Evolutionary conservation across 805 yeast genomes (phyloP).

Genomic region (Nakazawaea pomicola): DNA sequence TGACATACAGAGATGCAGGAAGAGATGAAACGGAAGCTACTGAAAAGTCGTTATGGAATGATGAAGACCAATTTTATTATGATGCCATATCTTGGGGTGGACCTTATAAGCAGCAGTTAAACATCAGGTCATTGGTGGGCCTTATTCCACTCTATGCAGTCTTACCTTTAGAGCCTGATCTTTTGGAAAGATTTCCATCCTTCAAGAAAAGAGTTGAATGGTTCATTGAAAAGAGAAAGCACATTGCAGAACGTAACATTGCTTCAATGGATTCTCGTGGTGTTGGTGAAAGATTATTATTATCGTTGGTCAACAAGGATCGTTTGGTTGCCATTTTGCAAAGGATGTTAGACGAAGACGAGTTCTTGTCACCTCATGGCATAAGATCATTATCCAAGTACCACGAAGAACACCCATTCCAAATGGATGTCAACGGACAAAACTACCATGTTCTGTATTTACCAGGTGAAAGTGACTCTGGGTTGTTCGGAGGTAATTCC

Average conservation of each 20-base stretch:
- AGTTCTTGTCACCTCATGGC: conserved; percentile 80
- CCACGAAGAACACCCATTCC: conserved; percentile 80
- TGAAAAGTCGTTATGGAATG: conserved; percentile 80
- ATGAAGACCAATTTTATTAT: conserved; percentile 80
- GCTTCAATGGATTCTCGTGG: conserved; percentile 80
- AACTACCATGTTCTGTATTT: conserved; percentile 67
- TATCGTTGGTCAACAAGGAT: conserved; percentile 78
- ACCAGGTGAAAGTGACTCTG: conserved; percentile 88
- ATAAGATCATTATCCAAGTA: conserved; percentile 82
- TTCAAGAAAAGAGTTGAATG: conserved; percentile 80
- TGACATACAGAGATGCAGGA: conserved; percentile 60
- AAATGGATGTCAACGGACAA: conserved; percentile 77
- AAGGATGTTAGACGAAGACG: conserved; percentile 80
- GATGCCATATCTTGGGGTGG: conserved; percentile 88
- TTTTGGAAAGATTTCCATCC: conserved; percentile 70
- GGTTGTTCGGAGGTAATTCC: conserved; percentile 94
- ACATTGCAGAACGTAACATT: conserved; percentile 73
- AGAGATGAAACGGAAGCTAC: conserved; percentile 35
- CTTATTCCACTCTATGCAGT: conserved; percentile 88
- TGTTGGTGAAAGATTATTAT: conserved; percentile 72
- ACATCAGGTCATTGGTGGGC: conserved; percentile 87
- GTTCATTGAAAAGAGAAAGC: conserved; percentile 68
- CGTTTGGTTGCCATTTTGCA: conserved; percentile 69
- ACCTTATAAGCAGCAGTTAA: conserved; percentile 57
- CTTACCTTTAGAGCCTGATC: conserved; percentile 80